Evolutionary conservation across 768 basidiomycete species (phyloP).

Genomic region (Lanmaoa pseudosensibilis): DNA sequence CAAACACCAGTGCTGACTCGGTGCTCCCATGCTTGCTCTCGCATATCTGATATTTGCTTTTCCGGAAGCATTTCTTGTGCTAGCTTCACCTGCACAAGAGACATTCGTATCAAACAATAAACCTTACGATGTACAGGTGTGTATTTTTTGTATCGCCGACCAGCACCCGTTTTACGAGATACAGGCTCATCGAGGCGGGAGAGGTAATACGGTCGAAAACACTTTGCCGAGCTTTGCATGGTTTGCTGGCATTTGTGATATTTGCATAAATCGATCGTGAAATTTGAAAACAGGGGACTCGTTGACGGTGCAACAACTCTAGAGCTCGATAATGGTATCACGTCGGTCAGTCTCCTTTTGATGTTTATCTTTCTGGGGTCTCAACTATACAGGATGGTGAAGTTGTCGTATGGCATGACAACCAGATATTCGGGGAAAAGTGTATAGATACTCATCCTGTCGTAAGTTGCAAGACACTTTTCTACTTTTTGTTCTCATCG

Average conservation of each 20-base stretch:
- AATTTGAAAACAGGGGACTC: constrained; percentile 52
- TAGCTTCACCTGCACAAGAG: constrained; percentile 32
- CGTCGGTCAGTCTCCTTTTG: constrained; percentile 45
- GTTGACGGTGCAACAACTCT: constrained; percentile 75
- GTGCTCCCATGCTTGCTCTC: constrained; percentile 16
- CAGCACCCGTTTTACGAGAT: constrained; percentile 8
- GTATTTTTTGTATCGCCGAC: constrained; percentile 1
- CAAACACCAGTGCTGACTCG: not conserved
- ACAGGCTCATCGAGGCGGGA: constrained; percentile 74
- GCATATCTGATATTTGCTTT: constrained; percentile 9
- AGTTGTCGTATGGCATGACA: constrained; percentile 82
- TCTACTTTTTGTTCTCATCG: not conserved
- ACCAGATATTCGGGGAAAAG: constrained; percentile 59
- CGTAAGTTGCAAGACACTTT: constrained; percentile 37
- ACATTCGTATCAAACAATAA: constrained; percentile 22
- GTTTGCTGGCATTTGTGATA: constrained; percentile 37
- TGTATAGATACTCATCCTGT: constrained; percentile 68
- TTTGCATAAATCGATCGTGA: constrained; percentile 1
- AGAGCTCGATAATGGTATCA: constrained; percentile 78
- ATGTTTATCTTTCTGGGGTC: not conserved
- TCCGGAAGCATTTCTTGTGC: constrained; percentile 11
- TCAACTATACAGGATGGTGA: constrained; percentile 58
- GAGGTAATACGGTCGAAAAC: constrained; percentile 74
- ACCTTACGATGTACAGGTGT: constrained; percentile 54
- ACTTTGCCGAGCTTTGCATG: constrained; percentile 76